These are phyloP conservation scores for Globisporangium sylvaticum DNA, from an alignment of 352 stramenopile genomes.

Conservation along the genomic window DNA sequence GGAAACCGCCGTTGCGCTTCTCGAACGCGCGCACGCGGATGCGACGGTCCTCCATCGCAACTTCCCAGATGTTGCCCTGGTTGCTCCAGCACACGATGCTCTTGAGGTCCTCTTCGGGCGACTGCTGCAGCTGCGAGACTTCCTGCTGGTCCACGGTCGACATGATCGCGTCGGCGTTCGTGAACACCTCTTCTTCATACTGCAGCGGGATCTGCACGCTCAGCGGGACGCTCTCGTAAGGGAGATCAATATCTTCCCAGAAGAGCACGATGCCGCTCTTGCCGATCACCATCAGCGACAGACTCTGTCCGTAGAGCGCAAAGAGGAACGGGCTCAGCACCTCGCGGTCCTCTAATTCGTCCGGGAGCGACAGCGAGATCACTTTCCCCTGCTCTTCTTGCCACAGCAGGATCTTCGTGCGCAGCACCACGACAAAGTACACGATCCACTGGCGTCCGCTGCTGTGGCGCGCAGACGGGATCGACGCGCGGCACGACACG, in stretches of 20 bases:
- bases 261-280: constrained; percentile 69
- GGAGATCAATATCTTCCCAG: constrained; percentile 77
- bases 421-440: constrained; percentile 57
- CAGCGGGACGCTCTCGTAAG: constrained; percentile 71
- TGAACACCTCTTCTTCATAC: constrained; percentile 42
- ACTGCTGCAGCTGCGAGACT: constrained; percentile 14
- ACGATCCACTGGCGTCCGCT: constrained; percentile 46
- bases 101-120: constrained; percentile 28
- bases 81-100: constrained; percentile 82
- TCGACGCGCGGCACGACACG: constrained; percentile 31
- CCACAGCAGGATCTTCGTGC: constrained; percentile 65
- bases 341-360: constrained; percentile 48
- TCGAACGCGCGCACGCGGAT: constrained; percentile 74
- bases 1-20: constrained; percentile 58
- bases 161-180: constrained; percentile 37
- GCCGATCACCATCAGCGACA: constrained; percentile 69
- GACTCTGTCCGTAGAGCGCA: constrained; percentile 49
- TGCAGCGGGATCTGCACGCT: constrained; percentile 76
- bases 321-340: constrained; percentile 64
- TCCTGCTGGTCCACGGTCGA: constrained; percentile 3
- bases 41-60: constrained; percentile 74
- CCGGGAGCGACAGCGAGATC: constrained; percentile 46
- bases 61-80: constrained; percentile 72
- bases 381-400: constrained; percentile 45
- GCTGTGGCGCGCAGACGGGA: constrained; percentile 42